Base-by-base conservation (phyloP, 192 early-diverging fungal species). In the Piromyces sp. region DNA sequence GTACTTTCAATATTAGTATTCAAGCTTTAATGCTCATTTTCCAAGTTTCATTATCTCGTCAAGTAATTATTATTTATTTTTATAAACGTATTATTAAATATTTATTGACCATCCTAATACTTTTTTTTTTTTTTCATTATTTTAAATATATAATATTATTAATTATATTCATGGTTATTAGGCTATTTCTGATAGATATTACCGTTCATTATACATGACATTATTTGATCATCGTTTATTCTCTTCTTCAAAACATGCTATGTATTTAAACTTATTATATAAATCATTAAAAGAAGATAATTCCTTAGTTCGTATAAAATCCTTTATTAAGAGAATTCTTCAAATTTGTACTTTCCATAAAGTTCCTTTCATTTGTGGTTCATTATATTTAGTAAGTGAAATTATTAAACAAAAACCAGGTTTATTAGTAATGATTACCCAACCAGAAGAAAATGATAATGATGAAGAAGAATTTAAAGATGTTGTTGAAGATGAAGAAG, bases 241-340 rank as follows among this genome's bases (percentile, higher is more conserved):
- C 38, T 84, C 86, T 38, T 89, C 93, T 17, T 95, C 95, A 26
- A 96, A 96, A 86, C 96, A 96, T 82, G 94, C 95, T 29, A 91
- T 96, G 89, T 98, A 95, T 85, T 89, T 98, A 79, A 99, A 99
- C 84, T 87, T 99, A 26, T 86, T 99, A 11, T 96, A 89, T 89
- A 91, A 93, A 79, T 93, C 95, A 28, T 86, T 99, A 9, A 92
- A 91, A 82, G 87, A 91, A 38, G 97, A 99, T 84, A 83, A 86
- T 11, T 88, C 89, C 79, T 84, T 89, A 22, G 83, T 86, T 13
- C 89, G 96, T 19, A 88, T 94, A 29, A 90, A 92, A 85, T 92
- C 96, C 11, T 98, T 98, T 88, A 86, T 97, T 14, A 97, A 97
- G 88, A 92, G 97, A 79, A 88, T 96, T 29, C 86, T 97, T 38